Percentiles rank a stretch among this genome's conserved stretches.
These are phyloP conservation scores for Saccharomycopsis babjevae DNA, from an alignment of 805 yeast genomes.

Conservation along the genomic window DNA sequence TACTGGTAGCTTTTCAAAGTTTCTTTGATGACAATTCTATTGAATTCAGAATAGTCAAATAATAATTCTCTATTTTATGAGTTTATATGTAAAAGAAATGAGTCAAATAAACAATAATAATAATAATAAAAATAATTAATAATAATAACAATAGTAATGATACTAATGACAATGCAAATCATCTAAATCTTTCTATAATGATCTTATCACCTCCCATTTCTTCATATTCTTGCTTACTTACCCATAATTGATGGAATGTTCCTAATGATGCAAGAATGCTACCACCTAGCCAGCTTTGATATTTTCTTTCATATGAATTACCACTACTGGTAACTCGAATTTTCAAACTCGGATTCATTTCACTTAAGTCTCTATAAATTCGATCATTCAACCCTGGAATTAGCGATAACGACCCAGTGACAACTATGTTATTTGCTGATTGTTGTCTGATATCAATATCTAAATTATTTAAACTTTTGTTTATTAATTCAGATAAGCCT, in stretches of 20 bases:
- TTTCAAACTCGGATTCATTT: constrained; percentile 73
- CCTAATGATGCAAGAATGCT: constrained; percentile 81
- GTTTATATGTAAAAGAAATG: background rate
- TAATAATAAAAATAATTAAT: background rate
- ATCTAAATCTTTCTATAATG: constrained; percentile 74
- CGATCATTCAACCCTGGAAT: constrained; percentile 77
- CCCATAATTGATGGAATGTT: constrained; percentile 94
- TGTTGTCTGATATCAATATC: constrained; percentile 82
- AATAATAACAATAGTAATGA: background rate
- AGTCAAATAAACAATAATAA: background rate
- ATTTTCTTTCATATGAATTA: constrained; percentile 62
- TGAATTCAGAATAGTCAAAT: no score
- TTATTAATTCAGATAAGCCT: constrained; percentile 14
- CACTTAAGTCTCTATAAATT: constrained; percentile 57
- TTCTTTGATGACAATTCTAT: background rate
- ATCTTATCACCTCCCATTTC: constrained; percentile 82
- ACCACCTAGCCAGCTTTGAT: constrained; percentile 88
- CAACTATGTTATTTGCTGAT: constrained; percentile 76
- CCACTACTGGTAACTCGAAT: constrained; percentile 79
- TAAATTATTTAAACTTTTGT: constrained; percentile 26
- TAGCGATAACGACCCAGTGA: constrained; percentile 77
- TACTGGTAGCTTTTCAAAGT: background rate
- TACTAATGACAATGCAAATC: constrained; percentile 7
- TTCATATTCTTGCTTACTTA: constrained; percentile 73
- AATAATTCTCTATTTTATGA: background rate